Conservation (phyloP, 2,329 filamentous ascomycete species). For the Fusarium robinianum region DNA sequence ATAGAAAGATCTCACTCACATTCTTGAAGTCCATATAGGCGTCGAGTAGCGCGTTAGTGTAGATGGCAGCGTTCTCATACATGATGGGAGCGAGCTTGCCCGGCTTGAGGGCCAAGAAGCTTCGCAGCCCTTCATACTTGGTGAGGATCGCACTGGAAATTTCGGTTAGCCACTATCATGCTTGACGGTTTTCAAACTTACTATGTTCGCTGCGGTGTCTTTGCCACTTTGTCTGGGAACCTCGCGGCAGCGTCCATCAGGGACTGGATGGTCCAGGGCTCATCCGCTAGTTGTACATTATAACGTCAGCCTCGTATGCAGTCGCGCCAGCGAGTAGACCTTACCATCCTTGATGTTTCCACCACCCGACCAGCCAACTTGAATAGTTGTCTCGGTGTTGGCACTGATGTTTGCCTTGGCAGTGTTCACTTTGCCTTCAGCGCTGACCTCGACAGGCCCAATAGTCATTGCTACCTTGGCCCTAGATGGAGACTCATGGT, state of each 20-base stretch:
- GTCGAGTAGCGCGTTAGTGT: constrained; percentile 3
- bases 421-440: neutral
- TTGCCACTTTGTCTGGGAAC: constrained; percentile 5
- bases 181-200: neutral
- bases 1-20: neutral
- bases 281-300: constrained; percentile 5
- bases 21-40: constrained; percentile 5
- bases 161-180: neutral
- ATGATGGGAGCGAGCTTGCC: neutral
- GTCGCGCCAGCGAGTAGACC: neutral
- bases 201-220: neutral
- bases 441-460: neutral
- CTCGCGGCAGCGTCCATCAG: constrained; percentile 4
- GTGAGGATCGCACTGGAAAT: constrained; percentile 5
- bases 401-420: neutral
- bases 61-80: constrained; percentile 5
- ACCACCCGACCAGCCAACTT: constrained; percentile 10
- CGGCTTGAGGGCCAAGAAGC: neutral
- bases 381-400: constrained; percentile 11
- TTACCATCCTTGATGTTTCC: constrained; percentile 10
- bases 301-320: neutral
- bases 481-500: too few species aligned
- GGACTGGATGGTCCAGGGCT: constrained; percentile 6
- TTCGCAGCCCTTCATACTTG: neutral
- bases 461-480: neutral